Evolutionary conservation across 2,329 filamentous ascomycete species (phyloP), one percentile per base, ranked within the genome.

Genomic region (Tolypocladium cylindrosporum): DNA sequence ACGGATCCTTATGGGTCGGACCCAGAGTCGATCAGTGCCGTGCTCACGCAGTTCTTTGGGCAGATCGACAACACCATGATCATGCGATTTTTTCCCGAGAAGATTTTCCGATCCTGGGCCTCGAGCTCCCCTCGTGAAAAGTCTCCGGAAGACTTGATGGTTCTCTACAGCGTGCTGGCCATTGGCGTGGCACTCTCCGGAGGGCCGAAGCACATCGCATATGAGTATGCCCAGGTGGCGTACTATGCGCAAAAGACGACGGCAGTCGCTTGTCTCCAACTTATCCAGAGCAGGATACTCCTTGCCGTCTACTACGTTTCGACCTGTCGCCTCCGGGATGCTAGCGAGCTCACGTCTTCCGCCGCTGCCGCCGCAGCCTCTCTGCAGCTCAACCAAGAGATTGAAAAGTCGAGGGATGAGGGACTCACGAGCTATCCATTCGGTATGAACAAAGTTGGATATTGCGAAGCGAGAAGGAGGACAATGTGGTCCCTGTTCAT

Each of bases 401-500:
- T 79, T 65, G 81, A 71, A 60, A 75, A 67, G 65, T 79, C 72
- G 6, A 69, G 72, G 1, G 78, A 80, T 55, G 71, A 65, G 3
- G 60, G 60, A 19, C 61, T 72, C 16, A 65, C 71, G n/a, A 65
- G 66, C 0, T 80, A 77, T 56, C 82, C 83, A 5, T 85, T 83
- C 65, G 81, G 78, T 24, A 75, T 89, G 61, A 81, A 79, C 63
- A 78, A 76, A 58, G 71, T 72, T 55, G 82, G 81, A 37, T 80
- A 86, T 63, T 79, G 80, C 31, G 88, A 91, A 70, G 86, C 85
- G 64, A 79, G 84, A 60, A 79, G 87, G 61, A 78, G 88, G 58
- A 90, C 86, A 0, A 87, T 90, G 65, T 91, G 87, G 87, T 82
- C 84, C 36, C 80, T 84, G 55, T 89, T 86, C 63, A 73, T 90